Base-by-base conservation (phyloP, 1,139 yeast species). In the Komagataea norvegica region DNA sequence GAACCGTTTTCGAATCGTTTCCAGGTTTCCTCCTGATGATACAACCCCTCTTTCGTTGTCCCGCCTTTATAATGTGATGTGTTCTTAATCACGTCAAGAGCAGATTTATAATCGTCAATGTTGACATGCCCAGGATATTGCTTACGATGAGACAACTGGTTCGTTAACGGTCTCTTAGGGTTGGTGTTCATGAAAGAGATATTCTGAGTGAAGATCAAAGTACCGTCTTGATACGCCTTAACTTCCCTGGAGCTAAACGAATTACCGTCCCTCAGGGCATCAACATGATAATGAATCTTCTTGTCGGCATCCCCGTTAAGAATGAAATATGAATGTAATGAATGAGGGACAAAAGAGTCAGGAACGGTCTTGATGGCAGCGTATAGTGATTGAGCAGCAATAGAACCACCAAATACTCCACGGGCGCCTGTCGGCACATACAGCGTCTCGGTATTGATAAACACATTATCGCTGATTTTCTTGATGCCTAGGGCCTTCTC, bases 321-420 rank as follows among this genome's bases (percentile, higher is more conserved):
- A 10, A 75, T 45, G 48, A 74, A 75, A 50, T 71, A 72, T 30
- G 76, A 70, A 46, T 74, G 79, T 34, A 73, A 45, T 4, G 78
- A 70, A 29, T 68, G 66, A 8, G 78, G 78, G 27, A 60, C 59
- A 56, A 70, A 74, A 1, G 56, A 48, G 3, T 50, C 57, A 3
- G 65, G 64, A 6, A 62, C 63, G 1, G 74, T 68, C 33, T 64
- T 72, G 27, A 79, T 64, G 2, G 85, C 83, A 2, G 88, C 89
- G 44, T 75, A 59, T 8, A 83, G 60, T 1, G 89, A 65, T 55
- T 84, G 94, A 1, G 87, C 85, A 31, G 83, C 78, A 39, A 80
- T 68, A 28, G 82, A 77, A 3, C 95, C 95, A 1, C 94, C 95
- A 61, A 81, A 84, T 2, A 83, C 77, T 1, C 89, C 91, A 30